Percentiles rank a stretch among this genome's conserved stretches.
Evolutionary conservation across 352 stramenopile species (phyloP).

Genomic region (Pythium sp.): DNA sequence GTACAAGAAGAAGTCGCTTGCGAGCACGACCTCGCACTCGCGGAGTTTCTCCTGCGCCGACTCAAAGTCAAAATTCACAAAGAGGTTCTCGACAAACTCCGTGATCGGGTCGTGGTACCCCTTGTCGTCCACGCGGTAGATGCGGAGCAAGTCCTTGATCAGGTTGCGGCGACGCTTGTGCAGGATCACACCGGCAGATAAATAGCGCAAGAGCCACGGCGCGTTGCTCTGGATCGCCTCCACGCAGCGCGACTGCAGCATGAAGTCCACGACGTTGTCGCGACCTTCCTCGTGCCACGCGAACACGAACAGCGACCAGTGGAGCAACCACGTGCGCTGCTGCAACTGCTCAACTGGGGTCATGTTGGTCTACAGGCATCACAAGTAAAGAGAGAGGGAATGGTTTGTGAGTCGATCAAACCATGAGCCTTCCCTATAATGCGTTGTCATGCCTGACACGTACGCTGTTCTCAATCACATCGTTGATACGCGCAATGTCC

Average conservation of each 20-base stretch:
- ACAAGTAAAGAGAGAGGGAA: slow-evolving; percentile 5
- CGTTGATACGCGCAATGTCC: slow-evolving; percentile 92
- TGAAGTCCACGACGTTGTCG: slow-evolving; percentile 97
- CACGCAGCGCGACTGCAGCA: slow-evolving; percentile 90
- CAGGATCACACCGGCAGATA: slow-evolving; percentile 96
- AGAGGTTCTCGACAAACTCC: slow-evolving; percentile 97
- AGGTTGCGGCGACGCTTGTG: slow-evolving; percentile 94
- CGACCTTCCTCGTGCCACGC: slow-evolving; percentile 91
- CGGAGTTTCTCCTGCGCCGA: slow-evolving; percentile 92
- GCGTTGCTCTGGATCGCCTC: slow-evolving; percentile 99
- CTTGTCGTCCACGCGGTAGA: slow-evolving; percentile 91
- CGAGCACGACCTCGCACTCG: slow-evolving; percentile 94
- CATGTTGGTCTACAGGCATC: slow-evolving; percentile 47
- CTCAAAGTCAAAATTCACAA: slow-evolving; percentile 99
- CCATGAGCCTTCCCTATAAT: no score
- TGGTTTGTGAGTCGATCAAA: neutral
- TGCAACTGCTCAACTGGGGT: slow-evolving; percentile 93
- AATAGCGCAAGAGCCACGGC: slow-evolving; percentile 96
- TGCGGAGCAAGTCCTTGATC: slow-evolving; percentile 94
- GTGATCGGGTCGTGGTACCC: slow-evolving; percentile 80
- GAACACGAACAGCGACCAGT: slow-evolving; percentile 98
- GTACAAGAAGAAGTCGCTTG: slow-evolving; percentile 97
- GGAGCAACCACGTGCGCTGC: slow-evolving; percentile 97
- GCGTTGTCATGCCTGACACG: slow-evolving; percentile 18
- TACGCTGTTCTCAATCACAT: slow-evolving; percentile 92